These are phyloP conservation scores for Globisporangium emineosum DNA, from an alignment of 352 stramenopile genomes.

Conservation along the genomic window DNA sequence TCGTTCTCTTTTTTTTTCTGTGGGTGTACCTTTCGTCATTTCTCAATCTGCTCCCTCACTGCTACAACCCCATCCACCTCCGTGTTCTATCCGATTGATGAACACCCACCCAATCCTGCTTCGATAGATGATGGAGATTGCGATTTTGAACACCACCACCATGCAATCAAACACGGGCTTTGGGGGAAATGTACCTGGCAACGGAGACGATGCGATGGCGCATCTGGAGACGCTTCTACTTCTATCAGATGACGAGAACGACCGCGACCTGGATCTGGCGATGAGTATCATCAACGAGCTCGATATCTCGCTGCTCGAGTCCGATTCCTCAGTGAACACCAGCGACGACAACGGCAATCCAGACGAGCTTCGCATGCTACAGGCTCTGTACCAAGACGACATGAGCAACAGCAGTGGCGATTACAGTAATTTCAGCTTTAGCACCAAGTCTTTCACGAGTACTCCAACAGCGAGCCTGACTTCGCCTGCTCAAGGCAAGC, in stretches of 20 bases:
- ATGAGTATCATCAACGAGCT: slow-evolving; percentile 19
- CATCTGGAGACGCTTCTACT: slow-evolving; percentile 5
- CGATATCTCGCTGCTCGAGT: slow-evolving; percentile 13
- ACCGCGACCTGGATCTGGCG: slow-evolving; percentile 13
- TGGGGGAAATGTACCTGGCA: neutral
- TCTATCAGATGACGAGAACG: slow-evolving; percentile 2
- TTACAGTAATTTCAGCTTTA: neutral
- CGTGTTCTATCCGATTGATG: neutral
- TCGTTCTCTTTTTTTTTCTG: neutral
- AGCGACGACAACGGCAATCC: neutral
- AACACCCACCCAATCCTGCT: neutral
- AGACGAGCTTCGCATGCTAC: slow-evolving; percentile 5
- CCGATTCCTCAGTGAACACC: neutral
- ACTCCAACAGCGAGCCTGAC: neutral
- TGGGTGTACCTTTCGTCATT: slow-evolving; percentile 2
- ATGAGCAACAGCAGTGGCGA: neutral
- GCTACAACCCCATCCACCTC: too few relatives aligned
- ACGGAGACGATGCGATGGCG: neutral
- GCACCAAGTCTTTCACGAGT: neutral
- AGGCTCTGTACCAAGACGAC: slow-evolving; percentile 1
- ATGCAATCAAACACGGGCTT: neutral
- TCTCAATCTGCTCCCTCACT: neutral
- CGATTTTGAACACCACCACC: neutral
- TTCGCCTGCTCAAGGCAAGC: neutral
- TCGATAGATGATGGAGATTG: slow-evolving; percentile 6